Conservation (phyloP, 768 basidiomycete species). For the Dioszegia crocea region DNA sequence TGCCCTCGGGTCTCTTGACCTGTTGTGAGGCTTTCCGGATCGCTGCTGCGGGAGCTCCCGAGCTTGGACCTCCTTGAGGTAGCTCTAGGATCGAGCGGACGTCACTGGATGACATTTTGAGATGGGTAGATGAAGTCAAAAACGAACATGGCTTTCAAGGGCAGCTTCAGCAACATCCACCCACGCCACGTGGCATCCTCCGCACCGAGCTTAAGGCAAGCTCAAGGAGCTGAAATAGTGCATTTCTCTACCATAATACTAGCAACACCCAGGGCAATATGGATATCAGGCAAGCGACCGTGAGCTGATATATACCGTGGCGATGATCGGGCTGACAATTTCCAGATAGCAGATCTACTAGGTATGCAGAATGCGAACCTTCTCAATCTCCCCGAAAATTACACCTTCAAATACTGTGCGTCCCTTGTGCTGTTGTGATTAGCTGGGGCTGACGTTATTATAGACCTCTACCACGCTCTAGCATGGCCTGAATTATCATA, state of each 20-base stretch:
- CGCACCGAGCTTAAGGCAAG: too few relatives aligned
- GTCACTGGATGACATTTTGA: conserved; percentile 59
- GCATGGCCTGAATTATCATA: conserved; percentile 93
- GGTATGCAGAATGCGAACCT: conserved; percentile 94
- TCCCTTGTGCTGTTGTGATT: too few relatives aligned
- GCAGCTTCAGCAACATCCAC: too few relatives aligned
- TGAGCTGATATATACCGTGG: conserved; percentile 16
- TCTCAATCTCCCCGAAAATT: conserved; percentile 89
- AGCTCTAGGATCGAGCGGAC: conserved; percentile 78
- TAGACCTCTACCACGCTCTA: conserved; percentile 82
- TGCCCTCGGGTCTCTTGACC: conserved; percentile 61
- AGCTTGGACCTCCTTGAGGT: conserved; percentile 29
- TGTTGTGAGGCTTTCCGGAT: background rate
- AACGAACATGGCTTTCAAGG: too few relatives aligned
- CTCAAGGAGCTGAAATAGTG: too few relatives aligned
- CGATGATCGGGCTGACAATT: background rate
- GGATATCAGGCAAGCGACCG: conserved; percentile 53
- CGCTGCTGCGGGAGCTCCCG: background rate
- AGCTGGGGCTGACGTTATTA: too few relatives aligned
- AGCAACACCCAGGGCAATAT: conserved; percentile 29
- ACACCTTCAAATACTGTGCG: conserved; percentile 61
- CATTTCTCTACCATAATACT: too few relatives aligned
- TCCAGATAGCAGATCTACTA: conserved; percentile 75
- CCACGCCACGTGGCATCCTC: too few relatives aligned
- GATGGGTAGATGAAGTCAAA: background rate